Conservation (phyloP, 305 asterid species). For the Fraxinus velutina region DNA sequence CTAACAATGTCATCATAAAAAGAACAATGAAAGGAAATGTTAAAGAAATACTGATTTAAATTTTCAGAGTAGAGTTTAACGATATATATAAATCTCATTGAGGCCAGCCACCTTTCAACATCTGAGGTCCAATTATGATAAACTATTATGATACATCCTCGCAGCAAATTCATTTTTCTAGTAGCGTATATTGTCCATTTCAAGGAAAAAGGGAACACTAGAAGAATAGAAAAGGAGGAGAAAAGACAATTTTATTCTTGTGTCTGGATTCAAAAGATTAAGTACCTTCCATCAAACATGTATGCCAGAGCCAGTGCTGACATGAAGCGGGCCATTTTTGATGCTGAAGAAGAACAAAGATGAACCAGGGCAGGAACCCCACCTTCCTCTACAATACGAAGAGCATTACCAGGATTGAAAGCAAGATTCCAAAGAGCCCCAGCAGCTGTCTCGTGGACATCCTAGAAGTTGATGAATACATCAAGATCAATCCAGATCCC, state of each 20-base stretch:
- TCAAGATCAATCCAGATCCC: neutral
- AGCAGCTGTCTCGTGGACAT: slow-evolving; percentile 93
- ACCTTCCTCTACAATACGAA: slow-evolving; percentile 87
- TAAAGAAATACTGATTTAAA: neutral
- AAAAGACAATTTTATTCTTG: neutral
- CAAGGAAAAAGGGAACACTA: slow-evolving; percentile 23
- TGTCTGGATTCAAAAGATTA: neutral
- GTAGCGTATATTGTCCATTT: neutral
- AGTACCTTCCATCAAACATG: slow-evolving; percentile 91
- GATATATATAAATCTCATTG: neutral
- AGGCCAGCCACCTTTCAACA: neutral
- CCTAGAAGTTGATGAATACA: slow-evolving; percentile 41
- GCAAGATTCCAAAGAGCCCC: slow-evolving; percentile 99
- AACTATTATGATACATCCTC: neutral
- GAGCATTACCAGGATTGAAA: slow-evolving; percentile 83
- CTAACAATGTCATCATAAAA: neutral
- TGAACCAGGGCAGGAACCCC: slow-evolving; percentile 74
- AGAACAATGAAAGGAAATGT: neutral
- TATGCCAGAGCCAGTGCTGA: slow-evolving; percentile 81
- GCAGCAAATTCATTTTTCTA: neutral
- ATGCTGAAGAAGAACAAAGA: slow-evolving; percentile 70
- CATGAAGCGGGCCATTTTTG: slow-evolving; percentile 96
- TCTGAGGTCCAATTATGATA: neutral
- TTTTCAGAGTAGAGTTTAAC: neutral
- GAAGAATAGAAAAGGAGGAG: neutral